phyloP scores from a whole-genome alignment of 1,139 yeast species.

The Lodderomyces elongisporus region DNA sequence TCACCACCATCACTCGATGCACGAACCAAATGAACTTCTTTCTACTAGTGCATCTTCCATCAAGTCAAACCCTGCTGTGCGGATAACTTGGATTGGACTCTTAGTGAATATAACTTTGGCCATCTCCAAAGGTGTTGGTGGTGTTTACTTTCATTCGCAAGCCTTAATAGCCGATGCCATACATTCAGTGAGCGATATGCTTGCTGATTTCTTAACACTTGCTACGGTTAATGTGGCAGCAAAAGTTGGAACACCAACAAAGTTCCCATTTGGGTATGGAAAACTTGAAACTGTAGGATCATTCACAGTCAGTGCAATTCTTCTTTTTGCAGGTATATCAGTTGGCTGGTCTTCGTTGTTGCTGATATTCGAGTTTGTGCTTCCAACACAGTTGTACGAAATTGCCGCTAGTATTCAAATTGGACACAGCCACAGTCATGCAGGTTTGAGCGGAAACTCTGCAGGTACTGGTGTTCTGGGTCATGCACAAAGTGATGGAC shows the following conservation, averaged over 20 bases:
- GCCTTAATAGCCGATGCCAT: conserved; percentile 91
- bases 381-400: conserved; percentile 50
- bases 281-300: conserved; percentile 92
- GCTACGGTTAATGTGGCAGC: conserved; percentile 81
- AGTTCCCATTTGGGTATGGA: conserved; percentile 87
- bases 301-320: conserved; percentile 74
- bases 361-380: conserved; percentile 61
- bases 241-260: conserved; percentile 53
- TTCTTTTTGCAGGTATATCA: conserved; percentile 81
- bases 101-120: conserved; percentile 83
- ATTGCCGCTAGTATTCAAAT: conserved; percentile 42
- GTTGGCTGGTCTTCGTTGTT: conserved; percentile 86
- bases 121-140: conserved; percentile 80
- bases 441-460: conserved; percentile 8
- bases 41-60: conserved; percentile 26
- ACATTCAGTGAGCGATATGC: conserved; percentile 84
- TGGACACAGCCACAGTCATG: conserved; percentile 52
- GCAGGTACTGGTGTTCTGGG: conserved; percentile 44
- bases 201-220: conserved; percentile 83
- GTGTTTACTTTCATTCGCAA: conserved; percentile 88
- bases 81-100: conserved; percentile 90
- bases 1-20: conserved; percentile 30
- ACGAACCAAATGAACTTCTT: conserved; percentile 39
- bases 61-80: conserved; percentile 71
- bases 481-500: no score